Base-by-base conservation (phyloP, 139 green algal species). In the Micromonas pusilla region DNA sequence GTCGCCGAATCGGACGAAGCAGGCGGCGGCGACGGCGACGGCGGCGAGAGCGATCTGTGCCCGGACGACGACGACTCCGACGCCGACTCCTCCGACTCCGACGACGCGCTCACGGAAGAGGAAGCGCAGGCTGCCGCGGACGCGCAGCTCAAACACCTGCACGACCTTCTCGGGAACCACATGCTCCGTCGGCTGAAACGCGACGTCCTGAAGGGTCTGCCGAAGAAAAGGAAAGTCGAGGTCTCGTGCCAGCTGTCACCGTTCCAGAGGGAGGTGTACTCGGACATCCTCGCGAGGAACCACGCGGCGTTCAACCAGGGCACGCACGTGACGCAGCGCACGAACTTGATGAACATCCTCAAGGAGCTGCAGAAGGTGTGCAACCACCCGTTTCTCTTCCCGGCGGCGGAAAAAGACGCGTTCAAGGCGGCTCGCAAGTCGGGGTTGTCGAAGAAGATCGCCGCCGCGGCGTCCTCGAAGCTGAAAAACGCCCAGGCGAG, bases 261-360 rank as follows among this genome's bases (percentile, higher is more conserved):
- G 20, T 86, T 97, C 83, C 93, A 97, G 87, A 86, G 87, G 62
- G 90, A 96, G 88, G 83, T 85, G 74, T 97, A 98, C 91, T 96
- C 93, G 83, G 96, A 88, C 89, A 97, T 98, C 77, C 89, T 98
- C 2, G 86, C 89, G 9, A 89, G 91, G 73, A 98, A 98, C 87
- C 97, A 94, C 83, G 85, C 88, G 54, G 88, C 92, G 81, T 91
- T 98, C 53, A 98, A 98, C 83, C 97, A 97, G 84, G 88, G 83
- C 66, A 80, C 82, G 66, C 54, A 39, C 33, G 76, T 82, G n/a
- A 66, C 68, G 45, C 57, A 70, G 30, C 85, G 93, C 54, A 84
- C 94, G 26, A 90, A 82, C 1, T 83, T 96, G 76, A 88, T 96
- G 60, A 97, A 97, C 85, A 92, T 95, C 80, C 90, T 97, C 72